A percentile compares a stretch with the other conserved stretches of the same genome.
These are phyloP conservation scores for Nemophila menziesii DNA, from an alignment of 257 asterid species.

Conservation along the genomic window DNA sequence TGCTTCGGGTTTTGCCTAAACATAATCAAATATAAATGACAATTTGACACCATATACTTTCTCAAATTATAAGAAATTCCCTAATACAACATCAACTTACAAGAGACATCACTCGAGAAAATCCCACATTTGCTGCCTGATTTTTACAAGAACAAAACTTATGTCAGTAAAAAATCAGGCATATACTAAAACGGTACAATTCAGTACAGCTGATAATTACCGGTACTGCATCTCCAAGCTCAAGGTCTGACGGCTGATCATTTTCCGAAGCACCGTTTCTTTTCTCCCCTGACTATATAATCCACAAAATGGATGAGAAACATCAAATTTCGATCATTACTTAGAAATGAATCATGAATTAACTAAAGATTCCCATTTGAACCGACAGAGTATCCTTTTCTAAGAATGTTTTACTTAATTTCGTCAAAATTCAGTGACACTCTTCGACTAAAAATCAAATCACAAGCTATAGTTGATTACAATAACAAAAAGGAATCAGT, in stretches of 20 bases:
- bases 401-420: neutral
- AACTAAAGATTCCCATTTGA: neutral
- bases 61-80: neutral
- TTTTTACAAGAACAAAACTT: slow-evolving; percentile 11
- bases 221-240: slow-evolving; percentile 55
- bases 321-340: neutral
- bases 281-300: slow-evolving; percentile 41
- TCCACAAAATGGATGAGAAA: slow-evolving; percentile 9
- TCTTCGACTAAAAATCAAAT: too few species aligned
- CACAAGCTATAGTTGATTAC: neutral
- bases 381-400: neutral
- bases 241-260: slow-evolving; percentile 55
- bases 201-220: slow-evolving; percentile 22
- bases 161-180: slow-evolving; percentile 1
- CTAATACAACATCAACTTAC: slow-evolving; percentile 31
- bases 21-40: slow-evolving; percentile 12
- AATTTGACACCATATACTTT: slow-evolving; percentile 1
- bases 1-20: slow-evolving; percentile 79
- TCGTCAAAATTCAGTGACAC: neutral
- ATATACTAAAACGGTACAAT: slow-evolving; percentile 4
- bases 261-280: slow-evolving; percentile 24
- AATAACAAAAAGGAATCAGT: neutral
- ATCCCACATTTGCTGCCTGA: slow-evolving; percentile 77
- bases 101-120: slow-evolving; percentile 57
- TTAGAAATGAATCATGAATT: neutral